Percentiles rank a stretch among this genome's conserved stretches.
Conservation (phyloP, 1,284 basidiomycete species). For the Cutaneotrichosporon dermatis region DNA sequence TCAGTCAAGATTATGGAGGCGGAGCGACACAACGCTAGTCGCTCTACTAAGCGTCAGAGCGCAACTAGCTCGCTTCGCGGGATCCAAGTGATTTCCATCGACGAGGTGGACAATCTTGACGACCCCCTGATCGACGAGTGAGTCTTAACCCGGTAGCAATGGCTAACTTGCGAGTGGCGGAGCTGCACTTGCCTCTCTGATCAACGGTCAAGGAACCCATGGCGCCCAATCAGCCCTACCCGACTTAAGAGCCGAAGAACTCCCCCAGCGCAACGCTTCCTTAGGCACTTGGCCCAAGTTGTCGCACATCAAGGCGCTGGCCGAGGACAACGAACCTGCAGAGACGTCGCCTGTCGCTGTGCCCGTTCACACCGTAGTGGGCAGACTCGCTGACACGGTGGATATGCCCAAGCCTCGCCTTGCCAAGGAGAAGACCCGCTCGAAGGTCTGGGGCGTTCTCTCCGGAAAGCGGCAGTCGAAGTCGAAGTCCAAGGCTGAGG, state of each 20-base stretch:
- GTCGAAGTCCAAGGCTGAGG: neutral
- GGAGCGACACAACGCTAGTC: conserved; percentile 11
- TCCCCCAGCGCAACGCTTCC: conserved; percentile 7
- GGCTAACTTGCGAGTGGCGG: neutral
- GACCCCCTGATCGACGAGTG: conserved; percentile 10
- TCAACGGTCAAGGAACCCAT: too few species aligned
- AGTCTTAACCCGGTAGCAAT: neutral
- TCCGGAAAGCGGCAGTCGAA: conserved; percentile 10
- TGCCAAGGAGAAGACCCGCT: conserved; percentile 37
- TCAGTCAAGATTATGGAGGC: conserved; percentile 17
- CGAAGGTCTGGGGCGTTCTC: conserved; percentile 38
- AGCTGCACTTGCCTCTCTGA: neutral
- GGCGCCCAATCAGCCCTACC: too few species aligned
- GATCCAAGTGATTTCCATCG: conserved; percentile 1
- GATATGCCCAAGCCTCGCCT: neutral
- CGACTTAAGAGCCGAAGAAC: neutral
- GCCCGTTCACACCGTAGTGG: too few species aligned
- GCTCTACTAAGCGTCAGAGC: neutral
- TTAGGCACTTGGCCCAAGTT: conserved; percentile 16
- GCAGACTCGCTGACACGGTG: too few species aligned
- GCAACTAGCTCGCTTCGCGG: neutral
- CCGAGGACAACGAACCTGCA: neutral
- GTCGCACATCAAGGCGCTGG: neutral
- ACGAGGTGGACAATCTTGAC: conserved; percentile 8
- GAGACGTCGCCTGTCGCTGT: too few species aligned